Conservation (phyloP, 1,139 yeast genomes). For the Blastobotrys indianensis region DNA sequence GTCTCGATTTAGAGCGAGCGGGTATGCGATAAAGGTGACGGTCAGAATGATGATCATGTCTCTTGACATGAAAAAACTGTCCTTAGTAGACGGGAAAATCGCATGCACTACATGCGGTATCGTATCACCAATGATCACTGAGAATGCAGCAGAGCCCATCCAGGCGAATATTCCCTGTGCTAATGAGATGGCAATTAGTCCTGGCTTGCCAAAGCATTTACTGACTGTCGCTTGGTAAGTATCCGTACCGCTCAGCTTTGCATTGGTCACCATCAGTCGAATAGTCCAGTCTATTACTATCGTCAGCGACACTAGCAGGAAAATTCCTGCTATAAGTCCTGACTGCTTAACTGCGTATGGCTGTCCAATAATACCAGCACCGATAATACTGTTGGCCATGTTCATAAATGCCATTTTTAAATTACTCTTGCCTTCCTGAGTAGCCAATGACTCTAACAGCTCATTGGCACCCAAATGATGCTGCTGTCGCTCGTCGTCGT, state of each 20-base stretch:
- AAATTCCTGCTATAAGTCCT: conserved; percentile 70
- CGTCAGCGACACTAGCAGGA: conserved; percentile 57
- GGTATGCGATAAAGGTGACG: conserved; percentile 71
- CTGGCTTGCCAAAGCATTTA: conserved; percentile 69
- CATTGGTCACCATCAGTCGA: conserved; percentile 69
- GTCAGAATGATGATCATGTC: conserved; percentile 63
- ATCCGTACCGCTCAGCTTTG: conserved; percentile 66
- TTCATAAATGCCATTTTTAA: conserved; percentile 92
- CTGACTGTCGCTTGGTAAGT: conserved; percentile 85
- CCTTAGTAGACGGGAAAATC: conserved; percentile 48
- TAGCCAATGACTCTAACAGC: conserved; percentile 23
- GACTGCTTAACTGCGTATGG: conserved; percentile 81
- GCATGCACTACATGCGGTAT: conserved; percentile 83
- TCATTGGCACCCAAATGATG: conserved; percentile 23
- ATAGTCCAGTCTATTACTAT: conserved; percentile 83
- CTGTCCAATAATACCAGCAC: conserved; percentile 94
- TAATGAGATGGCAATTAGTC: conserved; percentile 59
- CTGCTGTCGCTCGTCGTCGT: conserved; percentile 2
- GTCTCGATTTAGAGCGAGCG: conserved; percentile 72
- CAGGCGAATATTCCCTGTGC: conserved; percentile 87
- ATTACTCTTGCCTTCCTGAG: conserved; percentile 39
- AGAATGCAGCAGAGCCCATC: conserved; percentile 92
- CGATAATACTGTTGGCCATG: conserved; percentile 87
- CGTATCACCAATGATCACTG: conserved; percentile 92
- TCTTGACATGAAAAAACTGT: conserved; percentile 54